A percentile compares a stretch with the other conserved stretches of the same genome.
Evolutionary conservation across 345 rosid genomes (phyloP).

Genomic region (Eucalyptus pumila): DNA sequence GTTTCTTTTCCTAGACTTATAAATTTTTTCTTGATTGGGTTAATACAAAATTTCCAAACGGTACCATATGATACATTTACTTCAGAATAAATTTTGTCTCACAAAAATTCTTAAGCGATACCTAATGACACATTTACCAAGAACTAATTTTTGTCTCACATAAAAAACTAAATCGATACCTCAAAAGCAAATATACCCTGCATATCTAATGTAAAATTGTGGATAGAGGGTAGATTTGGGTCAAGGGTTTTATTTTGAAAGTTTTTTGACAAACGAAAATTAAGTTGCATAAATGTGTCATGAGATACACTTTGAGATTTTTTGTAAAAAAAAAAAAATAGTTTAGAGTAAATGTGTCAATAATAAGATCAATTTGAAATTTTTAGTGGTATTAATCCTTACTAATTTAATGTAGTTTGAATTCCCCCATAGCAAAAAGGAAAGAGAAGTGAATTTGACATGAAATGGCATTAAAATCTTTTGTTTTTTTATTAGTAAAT

Average conservation of each 20-base stretch:
- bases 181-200: background rate
- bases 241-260: background rate
- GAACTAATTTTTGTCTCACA: background rate
- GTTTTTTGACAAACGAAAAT: background rate
- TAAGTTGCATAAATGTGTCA: background rate
- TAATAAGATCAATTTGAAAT: background rate
- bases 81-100: background rate
- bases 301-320: background rate
- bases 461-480: background rate
- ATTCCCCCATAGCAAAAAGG: background rate
- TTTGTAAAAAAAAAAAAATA: background rate
- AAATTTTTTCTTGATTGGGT: background rate
- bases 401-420: background rate
- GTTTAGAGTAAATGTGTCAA: background rate
- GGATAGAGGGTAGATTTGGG: background rate
- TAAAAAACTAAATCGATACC: background rate
- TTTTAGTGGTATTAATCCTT: background rate
- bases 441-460: background rate
- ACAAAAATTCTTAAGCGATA: background rate
- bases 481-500: background rate
- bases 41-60: background rate
- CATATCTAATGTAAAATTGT: background rate
- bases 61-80: background rate
- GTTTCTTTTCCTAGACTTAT: background rate
- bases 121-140: fast-evolving